These are phyloP conservation scores for Kluyveromyces siamensis DNA, from an alignment of 805 yeast species.

Conservation along the genomic window DNA sequence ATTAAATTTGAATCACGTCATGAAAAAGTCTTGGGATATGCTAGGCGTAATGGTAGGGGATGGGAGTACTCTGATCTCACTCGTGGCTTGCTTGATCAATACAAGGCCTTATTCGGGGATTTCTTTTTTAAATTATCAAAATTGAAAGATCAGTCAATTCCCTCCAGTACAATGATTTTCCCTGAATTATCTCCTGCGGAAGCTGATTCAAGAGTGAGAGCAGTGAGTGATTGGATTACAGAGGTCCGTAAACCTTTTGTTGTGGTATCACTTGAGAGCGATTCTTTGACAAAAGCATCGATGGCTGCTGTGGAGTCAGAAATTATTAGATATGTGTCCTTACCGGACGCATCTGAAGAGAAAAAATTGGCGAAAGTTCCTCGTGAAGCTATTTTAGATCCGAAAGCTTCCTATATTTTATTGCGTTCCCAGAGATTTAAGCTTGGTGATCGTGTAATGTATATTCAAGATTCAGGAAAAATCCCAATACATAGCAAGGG, in stretches of 20 bases:
- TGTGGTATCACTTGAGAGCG: slow-evolving; percentile 67
- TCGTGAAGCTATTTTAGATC: slow-evolving; percentile 69
- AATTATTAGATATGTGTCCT: slow-evolving; percentile 37
- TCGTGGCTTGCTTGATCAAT: slow-evolving; percentile 52
- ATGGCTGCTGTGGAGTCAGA: slow-evolving; percentile 58
- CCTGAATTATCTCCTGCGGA: slow-evolving; percentile 28
- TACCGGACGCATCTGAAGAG: slow-evolving; percentile 37
- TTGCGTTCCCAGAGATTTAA: slow-evolving; percentile 68
- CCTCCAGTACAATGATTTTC: slow-evolving; percentile 25
- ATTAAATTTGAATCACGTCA: slow-evolving; percentile 74
- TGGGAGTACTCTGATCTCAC: slow-evolving; percentile 87
- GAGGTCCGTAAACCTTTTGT: slow-evolving; percentile 46
- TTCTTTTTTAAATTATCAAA: slow-evolving; percentile 39
- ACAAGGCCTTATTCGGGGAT: slow-evolving; percentile 50
- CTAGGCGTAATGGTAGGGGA: slow-evolving; percentile 50
- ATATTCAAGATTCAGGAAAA: slow-evolving; percentile 78
- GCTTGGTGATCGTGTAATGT: slow-evolving; percentile 84
- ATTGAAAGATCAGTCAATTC: slow-evolving; percentile 20
- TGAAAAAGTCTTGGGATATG: slow-evolving; percentile 80
- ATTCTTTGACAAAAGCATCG: slow-evolving; percentile 59
- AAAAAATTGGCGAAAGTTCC: slow-evolving; percentile 76
- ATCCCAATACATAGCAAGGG: slow-evolving; percentile 85
- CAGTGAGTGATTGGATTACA: slow-evolving; percentile 35
- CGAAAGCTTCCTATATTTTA: slow-evolving; percentile 60
- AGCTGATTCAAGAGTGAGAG: slow-evolving; percentile 21